Percentiles rank a stretch among this genome's conserved stretches.
These are phyloP conservation scores for Polygonum maritimum DNA, from an alignment of 148 eudicot genomes.

Conservation along the genomic window DNA sequence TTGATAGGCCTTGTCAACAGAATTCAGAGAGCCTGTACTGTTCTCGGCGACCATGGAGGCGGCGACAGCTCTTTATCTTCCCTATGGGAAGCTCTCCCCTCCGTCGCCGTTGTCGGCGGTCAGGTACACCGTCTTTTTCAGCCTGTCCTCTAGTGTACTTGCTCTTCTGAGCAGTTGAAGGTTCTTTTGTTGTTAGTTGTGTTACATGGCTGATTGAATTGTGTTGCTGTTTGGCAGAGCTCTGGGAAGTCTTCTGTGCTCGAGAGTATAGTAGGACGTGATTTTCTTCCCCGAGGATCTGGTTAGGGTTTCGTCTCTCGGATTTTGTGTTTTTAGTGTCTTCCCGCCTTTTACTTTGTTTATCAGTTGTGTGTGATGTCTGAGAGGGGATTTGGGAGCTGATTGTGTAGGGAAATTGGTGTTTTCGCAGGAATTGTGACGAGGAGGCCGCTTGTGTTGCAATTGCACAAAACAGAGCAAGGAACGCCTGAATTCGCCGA, in stretches of 20 bases:
- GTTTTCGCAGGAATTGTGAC: constrained; percentile 51
- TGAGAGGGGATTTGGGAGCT: not conserved
- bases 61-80: not conserved
- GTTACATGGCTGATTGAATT: not conserved
- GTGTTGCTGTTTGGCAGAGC: constrained; percentile 31
- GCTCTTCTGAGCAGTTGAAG: not conserved
- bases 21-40: constrained; percentile 13
- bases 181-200: not conserved
- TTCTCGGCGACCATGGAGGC: constrained; percentile 11
- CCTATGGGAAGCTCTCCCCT: constrained; percentile 7
- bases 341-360: not conserved
- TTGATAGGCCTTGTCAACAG: constrained; percentile 12
- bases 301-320: constrained; percentile 27
- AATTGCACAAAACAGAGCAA: constrained; percentile 40
- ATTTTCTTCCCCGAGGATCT: constrained; percentile 79
- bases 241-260: constrained; percentile 80
- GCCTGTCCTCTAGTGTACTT: not conserved
- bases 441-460: constrained; percentile 63
- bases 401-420: not conserved
- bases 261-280: constrained; percentile 75
- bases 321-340: not conserved
- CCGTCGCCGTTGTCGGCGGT: constrained; percentile 9
- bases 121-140: not conserved
- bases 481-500: constrained; percentile 56
- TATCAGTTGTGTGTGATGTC: not conserved